These are phyloP conservation scores for Saturnispora ahearnii DNA, from an alignment of 805 yeast genomes.

Conservation along the genomic window DNA sequence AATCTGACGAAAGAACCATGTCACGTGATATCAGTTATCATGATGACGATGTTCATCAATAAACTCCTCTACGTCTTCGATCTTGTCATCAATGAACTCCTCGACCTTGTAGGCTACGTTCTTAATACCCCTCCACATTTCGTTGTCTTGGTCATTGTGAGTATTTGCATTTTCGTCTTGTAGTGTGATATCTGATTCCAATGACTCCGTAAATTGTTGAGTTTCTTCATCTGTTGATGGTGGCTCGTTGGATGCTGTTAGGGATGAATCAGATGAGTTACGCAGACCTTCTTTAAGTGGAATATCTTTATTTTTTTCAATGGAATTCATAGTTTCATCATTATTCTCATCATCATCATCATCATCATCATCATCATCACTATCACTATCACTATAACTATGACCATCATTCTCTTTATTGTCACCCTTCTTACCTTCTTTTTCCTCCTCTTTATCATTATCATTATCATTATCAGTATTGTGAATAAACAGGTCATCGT, in stretches of 20 bases:
- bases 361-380: constrained; percentile 4
- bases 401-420: background rate
- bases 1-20: background rate
- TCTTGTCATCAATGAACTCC: constrained; percentile 1
- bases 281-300: background rate
- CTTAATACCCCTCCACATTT: background rate
- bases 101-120: constrained; percentile 5
- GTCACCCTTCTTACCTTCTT: constrained; percentile 10
- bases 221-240: background rate
- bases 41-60: background rate
- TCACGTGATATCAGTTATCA: background rate
- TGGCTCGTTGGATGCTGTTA: background rate
- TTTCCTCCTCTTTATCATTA: background rate
- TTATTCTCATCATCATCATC: constrained; percentile 14
- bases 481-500: constrained; percentile 28
- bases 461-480: constrained; percentile 1
- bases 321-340: background rate
- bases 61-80: background rate
- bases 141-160: background rate
- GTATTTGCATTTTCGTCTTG: background rate
- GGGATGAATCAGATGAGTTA: background rate
- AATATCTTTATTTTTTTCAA: background rate
- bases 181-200: background rate
- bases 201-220: background rate
- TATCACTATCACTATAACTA: background rate